These are phyloP conservation scores for Musa schizocarpa DNA, from an alignment of 176 grass and related monocot genomes.

Conservation along the genomic window DNA sequence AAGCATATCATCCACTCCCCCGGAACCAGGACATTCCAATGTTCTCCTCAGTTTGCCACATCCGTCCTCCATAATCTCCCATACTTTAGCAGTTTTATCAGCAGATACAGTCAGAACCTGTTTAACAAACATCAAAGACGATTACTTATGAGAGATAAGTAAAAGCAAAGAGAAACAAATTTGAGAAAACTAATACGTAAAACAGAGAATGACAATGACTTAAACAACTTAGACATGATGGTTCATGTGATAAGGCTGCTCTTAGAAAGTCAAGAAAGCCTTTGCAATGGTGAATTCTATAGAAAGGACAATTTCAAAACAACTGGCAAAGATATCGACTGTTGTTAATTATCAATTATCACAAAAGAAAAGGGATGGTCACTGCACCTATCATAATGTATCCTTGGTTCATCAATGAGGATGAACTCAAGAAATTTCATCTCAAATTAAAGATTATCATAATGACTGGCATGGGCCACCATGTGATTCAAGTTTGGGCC, in stretches of 20 bases:
- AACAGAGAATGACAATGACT: neutral
- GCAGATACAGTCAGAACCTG: constrained; percentile 95
- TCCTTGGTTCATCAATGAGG: no score
- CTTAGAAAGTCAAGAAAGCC: neutral
- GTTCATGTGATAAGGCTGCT: neutral
- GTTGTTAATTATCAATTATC: no score
- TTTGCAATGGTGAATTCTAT: no score
- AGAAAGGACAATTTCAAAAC: no score
- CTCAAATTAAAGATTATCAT: no score
- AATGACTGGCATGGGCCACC: no score
- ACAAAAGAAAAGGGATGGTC: no score
- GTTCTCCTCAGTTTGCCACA: constrained; percentile 71
- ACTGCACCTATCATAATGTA: no score
- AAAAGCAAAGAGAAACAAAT: neutral
- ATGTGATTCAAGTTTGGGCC: no score
- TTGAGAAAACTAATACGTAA: neutral
- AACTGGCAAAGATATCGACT: no score
- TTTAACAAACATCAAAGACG: neutral
- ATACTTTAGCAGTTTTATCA: constrained; percentile 96
- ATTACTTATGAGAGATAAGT: neutral
- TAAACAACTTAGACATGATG: neutral
- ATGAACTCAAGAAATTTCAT: no score
- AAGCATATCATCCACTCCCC: constrained; percentile 95
- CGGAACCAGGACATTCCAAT: constrained; percentile 54
- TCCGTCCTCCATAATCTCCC: constrained; percentile 80